Conservation (phyloP, 192 early-diverging fungal species). For the Coemansia sp. region DNA sequence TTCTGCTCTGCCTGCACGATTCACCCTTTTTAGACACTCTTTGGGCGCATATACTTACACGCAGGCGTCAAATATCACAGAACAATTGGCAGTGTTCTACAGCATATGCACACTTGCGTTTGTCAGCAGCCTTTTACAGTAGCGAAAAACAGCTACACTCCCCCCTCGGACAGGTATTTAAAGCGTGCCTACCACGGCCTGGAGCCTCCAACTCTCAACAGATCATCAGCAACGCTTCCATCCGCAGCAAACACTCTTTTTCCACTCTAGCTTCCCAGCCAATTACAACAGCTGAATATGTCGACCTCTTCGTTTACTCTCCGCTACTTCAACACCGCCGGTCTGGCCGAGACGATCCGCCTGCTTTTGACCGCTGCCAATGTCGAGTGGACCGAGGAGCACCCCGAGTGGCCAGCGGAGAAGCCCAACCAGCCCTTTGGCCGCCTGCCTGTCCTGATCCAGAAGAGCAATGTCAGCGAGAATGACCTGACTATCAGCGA, state of each 20-base stretch:
- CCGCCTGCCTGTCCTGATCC: conserved; percentile 51
- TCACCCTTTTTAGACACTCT: neutral
- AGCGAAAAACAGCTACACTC: neutral
- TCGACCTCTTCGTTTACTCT: conserved; percentile 11
- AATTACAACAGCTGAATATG: neutral
- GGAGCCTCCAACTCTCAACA: neutral
- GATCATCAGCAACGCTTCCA: neutral
- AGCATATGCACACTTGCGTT: neutral
- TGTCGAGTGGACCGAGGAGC: conserved; percentile 41
- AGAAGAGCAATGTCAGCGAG: conserved; percentile 25
- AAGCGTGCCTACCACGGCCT: neutral
- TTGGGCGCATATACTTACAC: neutral
- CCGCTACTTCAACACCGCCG: conserved; percentile 22
- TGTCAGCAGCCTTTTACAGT: neutral
- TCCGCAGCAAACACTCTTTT: conserved; percentile 4
- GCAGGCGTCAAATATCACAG: neutral
- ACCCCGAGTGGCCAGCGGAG: conserved; percentile 50
- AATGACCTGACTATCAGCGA: conserved; percentile 38
- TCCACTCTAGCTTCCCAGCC: neutral
- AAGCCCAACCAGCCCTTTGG: conserved; percentile 52
- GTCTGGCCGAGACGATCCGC: conserved; percentile 25
- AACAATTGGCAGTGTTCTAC: neutral
- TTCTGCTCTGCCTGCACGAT: neutral
- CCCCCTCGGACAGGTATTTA: neutral
- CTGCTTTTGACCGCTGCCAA: conserved; percentile 42